Evolutionary conservation across 2,329 filamentous ascomycete species (phyloP).

Genomic region (Polychaeton citri): DNA sequence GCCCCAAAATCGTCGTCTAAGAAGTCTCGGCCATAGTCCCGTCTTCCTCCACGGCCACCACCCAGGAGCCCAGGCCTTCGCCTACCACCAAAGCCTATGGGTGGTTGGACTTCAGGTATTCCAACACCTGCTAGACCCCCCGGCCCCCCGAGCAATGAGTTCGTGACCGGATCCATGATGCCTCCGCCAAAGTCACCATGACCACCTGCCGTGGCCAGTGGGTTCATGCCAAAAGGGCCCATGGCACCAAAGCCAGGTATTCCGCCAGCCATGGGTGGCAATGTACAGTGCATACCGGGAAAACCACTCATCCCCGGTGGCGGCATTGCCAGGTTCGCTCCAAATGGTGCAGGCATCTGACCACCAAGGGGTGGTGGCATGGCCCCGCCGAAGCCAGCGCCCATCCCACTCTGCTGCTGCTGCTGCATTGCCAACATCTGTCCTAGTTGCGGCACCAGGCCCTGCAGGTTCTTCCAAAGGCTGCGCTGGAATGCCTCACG

Average conservation of each 20-base stretch:
- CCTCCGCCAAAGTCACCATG: neutral
- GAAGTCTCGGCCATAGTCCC: neutral
- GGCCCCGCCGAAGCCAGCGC: neutral
- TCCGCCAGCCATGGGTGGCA: neutral
- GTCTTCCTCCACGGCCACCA: neutral
- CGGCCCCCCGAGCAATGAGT: neutral
- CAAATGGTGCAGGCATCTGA: neutral
- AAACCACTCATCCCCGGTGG: neutral
- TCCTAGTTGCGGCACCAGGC: neutral
- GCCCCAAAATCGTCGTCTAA: neutral
- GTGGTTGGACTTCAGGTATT: neutral
- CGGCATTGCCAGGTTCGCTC: neutral
- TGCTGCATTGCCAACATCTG: neutral
- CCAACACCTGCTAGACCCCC: neutral
- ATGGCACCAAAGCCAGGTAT: neutral
- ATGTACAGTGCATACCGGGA: neutral
- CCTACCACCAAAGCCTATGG: neutral
- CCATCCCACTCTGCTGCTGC: neutral
- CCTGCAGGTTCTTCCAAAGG: neutral
- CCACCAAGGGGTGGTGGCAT: neutral
- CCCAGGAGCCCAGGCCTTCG: neutral
- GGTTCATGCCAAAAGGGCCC: neutral
- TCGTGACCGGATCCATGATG: neutral
- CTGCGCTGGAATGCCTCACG: neutral
- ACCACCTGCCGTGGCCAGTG: too few species aligned